A percentile compares a stretch with the other conserved stretches of the same genome.
phyloP scores from a whole-genome alignment of 2,329 filamentous ascomycete species.

The Trichophyton verrucosum region DNA sequence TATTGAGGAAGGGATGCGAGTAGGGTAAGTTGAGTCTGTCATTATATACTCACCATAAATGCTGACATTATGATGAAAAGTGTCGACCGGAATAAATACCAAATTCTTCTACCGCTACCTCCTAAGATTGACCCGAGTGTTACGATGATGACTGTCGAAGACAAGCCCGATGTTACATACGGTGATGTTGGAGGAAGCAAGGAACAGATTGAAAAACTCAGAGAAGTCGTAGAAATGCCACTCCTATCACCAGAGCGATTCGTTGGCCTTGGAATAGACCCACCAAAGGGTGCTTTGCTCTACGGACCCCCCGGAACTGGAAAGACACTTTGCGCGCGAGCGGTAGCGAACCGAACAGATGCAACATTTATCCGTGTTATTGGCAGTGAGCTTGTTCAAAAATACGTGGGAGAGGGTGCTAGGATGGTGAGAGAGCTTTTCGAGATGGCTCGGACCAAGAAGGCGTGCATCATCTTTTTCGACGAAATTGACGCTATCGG shows the following conservation, averaged over 20 bases:
- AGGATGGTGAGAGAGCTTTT: slow-evolving; percentile 98
- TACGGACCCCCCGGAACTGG: slow-evolving; percentile 98
- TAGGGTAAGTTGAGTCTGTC: slow-evolving; percentile 46
- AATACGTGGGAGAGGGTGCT: slow-evolving; percentile 96
- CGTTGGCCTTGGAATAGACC: slow-evolving; percentile 96
- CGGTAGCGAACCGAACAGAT: slow-evolving; percentile 94
- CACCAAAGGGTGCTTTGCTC: slow-evolving; percentile 89
- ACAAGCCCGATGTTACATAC: slow-evolving; percentile 98
- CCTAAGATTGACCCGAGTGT: slow-evolving; percentile 98
- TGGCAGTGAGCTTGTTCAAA: slow-evolving; percentile 93
- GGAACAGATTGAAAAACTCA: slow-evolving; percentile 97
- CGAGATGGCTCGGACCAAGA: slow-evolving; percentile 98
- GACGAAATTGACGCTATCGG: slow-evolving; percentile 97
- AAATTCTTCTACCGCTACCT: slow-evolving; percentile 89
- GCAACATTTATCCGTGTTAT: slow-evolving; percentile 98
- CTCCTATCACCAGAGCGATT: slow-evolving; percentile 92
- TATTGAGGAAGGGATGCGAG: slow-evolving; percentile 98
- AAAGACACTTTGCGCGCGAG: slow-evolving; percentile 94
- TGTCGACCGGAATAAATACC: slow-evolving; percentile 97
- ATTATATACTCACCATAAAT: background rate
- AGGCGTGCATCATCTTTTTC: slow-evolving; percentile 99
- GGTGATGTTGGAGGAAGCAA: slow-evolving; percentile 98
- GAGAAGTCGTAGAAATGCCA: slow-evolving; percentile 98
- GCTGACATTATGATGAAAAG: slow-evolving; percentile 24
- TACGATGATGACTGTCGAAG: slow-evolving; percentile 99